Percentiles rank a stretch among this genome's conserved stretches.
Conservation (phyloP, 768 basidiomycete species). For the Sistotremastrum suecicum region DNA sequence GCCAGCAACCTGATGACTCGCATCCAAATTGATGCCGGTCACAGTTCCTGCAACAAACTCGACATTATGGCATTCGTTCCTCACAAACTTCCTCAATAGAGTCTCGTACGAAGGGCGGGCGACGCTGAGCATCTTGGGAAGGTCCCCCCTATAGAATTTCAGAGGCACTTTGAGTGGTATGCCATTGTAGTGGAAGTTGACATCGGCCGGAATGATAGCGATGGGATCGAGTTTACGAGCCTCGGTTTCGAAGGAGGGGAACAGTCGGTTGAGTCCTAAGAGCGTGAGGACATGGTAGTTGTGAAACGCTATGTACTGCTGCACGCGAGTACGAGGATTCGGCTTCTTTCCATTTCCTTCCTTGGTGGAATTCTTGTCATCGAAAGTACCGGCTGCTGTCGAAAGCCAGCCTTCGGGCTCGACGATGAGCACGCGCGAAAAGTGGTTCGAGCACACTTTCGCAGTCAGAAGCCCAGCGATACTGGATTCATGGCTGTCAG, state of each 20-base stretch:
- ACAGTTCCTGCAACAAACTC: conserved; percentile 1
- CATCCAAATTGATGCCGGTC: background rate
- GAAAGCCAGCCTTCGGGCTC: conserved; percentile 7
- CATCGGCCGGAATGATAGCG: conserved; percentile 1
- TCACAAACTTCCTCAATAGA: background rate
- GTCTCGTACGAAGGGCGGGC: conserved; percentile 2
- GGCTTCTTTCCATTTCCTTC: background rate
- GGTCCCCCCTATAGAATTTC: background rate
- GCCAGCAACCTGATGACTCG: background rate
- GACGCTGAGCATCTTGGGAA: background rate
- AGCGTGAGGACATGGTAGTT: conserved; percentile 2
- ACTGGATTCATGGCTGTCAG: background rate
- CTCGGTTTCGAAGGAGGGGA: conserved; percentile 10
- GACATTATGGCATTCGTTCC: conserved; percentile 1
- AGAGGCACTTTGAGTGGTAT: background rate
- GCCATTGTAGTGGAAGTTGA: conserved; percentile 1
- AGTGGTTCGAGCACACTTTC: conserved; percentile 8
- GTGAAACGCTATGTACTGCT: too few relatives aligned
- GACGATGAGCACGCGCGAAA: conserved; percentile 7
- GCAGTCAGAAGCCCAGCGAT: conserved; percentile 9
- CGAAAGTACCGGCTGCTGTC: too few relatives aligned
- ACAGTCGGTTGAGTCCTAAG: conserved; percentile 7
- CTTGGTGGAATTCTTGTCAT: conserved; percentile 2
- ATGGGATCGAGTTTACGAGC: background rate
- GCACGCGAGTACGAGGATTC: too few relatives aligned